A percentile compares a stretch with the other conserved stretches of the same genome.
These are phyloP conservation scores for Pleurotus cornucopiae DNA, from an alignment of 768 basidiomycete genomes.

Conservation along the genomic window DNA sequence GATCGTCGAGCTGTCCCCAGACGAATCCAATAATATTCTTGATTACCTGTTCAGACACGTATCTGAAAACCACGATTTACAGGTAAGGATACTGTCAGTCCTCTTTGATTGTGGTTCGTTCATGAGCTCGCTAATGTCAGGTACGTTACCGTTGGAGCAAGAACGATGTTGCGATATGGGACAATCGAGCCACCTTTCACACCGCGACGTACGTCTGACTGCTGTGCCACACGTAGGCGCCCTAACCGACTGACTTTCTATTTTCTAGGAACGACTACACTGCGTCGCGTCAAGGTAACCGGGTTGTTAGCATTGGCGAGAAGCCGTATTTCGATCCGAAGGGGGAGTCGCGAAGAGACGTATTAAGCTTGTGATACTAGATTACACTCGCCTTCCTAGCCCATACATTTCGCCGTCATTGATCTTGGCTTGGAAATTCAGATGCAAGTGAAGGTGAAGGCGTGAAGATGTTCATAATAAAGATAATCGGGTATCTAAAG, in stretches of 20 bases:
- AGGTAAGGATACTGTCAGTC: conserved; percentile 18
- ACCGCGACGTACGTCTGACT: conserved; percentile 32
- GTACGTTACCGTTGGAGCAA: conserved; percentile 47
- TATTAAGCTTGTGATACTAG: conserved; percentile 11
- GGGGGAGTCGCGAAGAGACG: conserved; percentile 30
- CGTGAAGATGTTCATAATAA: too few relatives aligned
- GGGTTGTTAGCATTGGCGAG: conserved; percentile 53
- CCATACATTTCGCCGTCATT: too few relatives aligned
- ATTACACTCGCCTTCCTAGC: too few relatives aligned
- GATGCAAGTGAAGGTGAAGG: too few relatives aligned
- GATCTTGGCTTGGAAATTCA: too few relatives aligned
- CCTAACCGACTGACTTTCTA: not conserved
- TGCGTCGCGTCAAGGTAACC: conserved; percentile 38
- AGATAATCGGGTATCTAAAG: too few relatives aligned
- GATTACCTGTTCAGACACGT: conserved; percentile 46
- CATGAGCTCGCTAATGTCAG: conserved; percentile 15
- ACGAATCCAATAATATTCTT: conserved; percentile 49
- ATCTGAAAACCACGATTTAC: conserved; percentile 56
- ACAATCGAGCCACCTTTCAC: conserved; percentile 50
- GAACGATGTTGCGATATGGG: conserved; percentile 60
- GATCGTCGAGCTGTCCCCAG: conserved; percentile 47
- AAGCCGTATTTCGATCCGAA: conserved; percentile 44
- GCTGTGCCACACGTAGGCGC: not conserved
- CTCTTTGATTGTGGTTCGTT: not conserved
- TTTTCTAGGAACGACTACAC: conserved; percentile 28